Evolutionary conservation across 495 filamentous ascomycete species (phyloP), one percentile per base, ranked within the genome.

Genomic region (Lasiosphaeris hirsuta): DNA sequence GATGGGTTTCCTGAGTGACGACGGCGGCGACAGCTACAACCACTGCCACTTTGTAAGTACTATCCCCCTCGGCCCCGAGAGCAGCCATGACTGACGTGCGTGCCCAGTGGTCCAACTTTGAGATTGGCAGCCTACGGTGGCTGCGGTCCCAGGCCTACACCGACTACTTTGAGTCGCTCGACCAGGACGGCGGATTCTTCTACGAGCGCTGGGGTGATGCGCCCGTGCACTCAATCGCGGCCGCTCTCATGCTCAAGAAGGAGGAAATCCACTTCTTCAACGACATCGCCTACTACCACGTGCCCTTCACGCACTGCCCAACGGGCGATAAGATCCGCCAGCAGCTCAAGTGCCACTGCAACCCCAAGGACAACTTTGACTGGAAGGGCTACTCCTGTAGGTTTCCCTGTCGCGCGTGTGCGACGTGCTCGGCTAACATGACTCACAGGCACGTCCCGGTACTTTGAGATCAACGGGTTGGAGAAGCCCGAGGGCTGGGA

Each of bases 221-320:
- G 4, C 90, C 90, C 0, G 87, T 96, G 34, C 90, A 96, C 75
- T 95, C 91, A n/a, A 96, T 98, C 63, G 94, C 90, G 1, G 94
- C 94, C 4, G 84, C 80, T 11, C 71, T 97, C 3, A 80, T 96
- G 70, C 78, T 98, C 59, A 84, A 86, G 66, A 96, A 96, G 76
- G 88, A 95, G 54, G 82, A 98, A 68, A 86, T 98, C 60, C 93
- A 97, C 65, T 98, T 98, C 78, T 98, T 96, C 79, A 90, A 98
- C 67, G 94, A 98, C 65, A 97, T 98, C 62, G 94, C 89, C 55
- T 98, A 98, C 74, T 97, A 91, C 73, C 94, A 98, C 67, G 89
- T 96, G n/a, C 94, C 94, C 7, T 98, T 98, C 69, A 97, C 93
- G 18, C 94, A 98, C 75, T 98, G 94, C 69, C 94, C 94, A 4